Evolutionary conservation across 768 basidiomycete species (phyloP), one percentile per base, ranked within the genome.

Genomic region (Collybia mongolica): DNA sequence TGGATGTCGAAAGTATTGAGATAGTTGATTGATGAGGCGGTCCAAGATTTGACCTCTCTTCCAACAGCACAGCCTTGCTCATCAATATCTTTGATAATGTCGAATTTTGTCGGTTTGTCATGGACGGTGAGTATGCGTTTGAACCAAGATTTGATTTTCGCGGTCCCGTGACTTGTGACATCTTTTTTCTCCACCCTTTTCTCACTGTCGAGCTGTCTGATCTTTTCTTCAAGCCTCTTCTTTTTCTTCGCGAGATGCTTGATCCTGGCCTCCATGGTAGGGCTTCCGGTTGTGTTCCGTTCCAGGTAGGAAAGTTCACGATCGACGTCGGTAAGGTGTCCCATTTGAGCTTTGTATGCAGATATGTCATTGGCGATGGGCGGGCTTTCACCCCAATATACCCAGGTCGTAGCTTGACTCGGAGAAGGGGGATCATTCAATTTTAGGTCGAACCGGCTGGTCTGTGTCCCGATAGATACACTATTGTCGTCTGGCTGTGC

Each of bases 121-220:
- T 68, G 61, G 32, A 9, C 11, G 6, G 67, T 56, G 23, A 86
- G 71, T 53, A 84, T 84, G 54, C 78, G 80, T 66, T 76, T 82
- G 59, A 83, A 65, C 86, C 86, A 88, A 4, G 78, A 73, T 55
- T 80, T 84, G 39, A 88, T 61, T 54, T 73, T 80, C 40, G 77
- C 73, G 4, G 78, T 67, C 12, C 76, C 73, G 14, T 69, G 66
- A 26, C 59, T 32, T 12, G 58, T 50, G 26, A 46, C 5, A 20
- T 63, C 62, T 46, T 63, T 67, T 40, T 69, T 60, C 35, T 58
- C 59, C 12, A 47, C 37, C 39, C 64, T 61, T 19, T 46, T 54
- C 18, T 63, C 64, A 19, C 43, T 29, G 37, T 66, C 63, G 9
- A 65, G 44, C 26, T 67, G 68, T 32, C 54, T 57, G 22, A 71